These are phyloP conservation scores for Hypoxylon sp. DNA, from an alignment of 2,329 filamentous ascomycete species.

Conservation along the genomic window DNA sequence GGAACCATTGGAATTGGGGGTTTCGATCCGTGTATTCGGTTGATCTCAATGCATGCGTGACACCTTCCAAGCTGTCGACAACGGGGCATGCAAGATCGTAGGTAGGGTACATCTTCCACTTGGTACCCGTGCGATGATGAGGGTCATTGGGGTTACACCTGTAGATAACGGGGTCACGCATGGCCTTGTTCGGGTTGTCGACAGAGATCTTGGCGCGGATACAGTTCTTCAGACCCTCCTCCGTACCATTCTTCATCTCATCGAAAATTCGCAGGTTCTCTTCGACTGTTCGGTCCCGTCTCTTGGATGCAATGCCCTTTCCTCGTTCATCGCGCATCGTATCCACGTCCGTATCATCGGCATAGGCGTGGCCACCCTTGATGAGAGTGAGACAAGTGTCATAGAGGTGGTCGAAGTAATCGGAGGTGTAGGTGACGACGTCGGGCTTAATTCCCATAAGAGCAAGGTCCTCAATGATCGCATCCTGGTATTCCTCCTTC, in stretches of 20 bases:
- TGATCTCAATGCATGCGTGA: slow-evolving; percentile 86
- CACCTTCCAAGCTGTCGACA: slow-evolving; percentile 83
- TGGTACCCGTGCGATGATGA: slow-evolving; percentile 83
- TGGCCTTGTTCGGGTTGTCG: slow-evolving; percentile 93
- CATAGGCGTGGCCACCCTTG: slow-evolving; percentile 89
- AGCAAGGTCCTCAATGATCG: slow-evolving; percentile 91
- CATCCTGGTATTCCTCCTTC: slow-evolving; percentile 95
- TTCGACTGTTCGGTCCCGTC: slow-evolving; percentile 83
- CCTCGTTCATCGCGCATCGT: slow-evolving; percentile 88
- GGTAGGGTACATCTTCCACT: slow-evolving; percentile 89
- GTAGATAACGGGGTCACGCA: slow-evolving; percentile 98
- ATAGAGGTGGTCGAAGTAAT: slow-evolving; percentile 95
- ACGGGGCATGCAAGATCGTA: slow-evolving; percentile 91
- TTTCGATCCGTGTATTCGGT: slow-evolving; percentile 92
- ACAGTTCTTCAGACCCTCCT: slow-evolving; percentile 86
- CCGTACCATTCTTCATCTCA: slow-evolving; percentile 90
- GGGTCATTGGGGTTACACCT: slow-evolving; percentile 80
- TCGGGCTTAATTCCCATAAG: slow-evolving; percentile 95
- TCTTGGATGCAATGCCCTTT: slow-evolving; percentile 84
- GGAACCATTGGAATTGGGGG: slow-evolving; percentile 89
- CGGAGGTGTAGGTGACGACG: slow-evolving; percentile 88
- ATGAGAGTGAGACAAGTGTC: slow-evolving; percentile 88
- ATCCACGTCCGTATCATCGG: slow-evolving; percentile 93
- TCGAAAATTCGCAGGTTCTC: slow-evolving; percentile 90
- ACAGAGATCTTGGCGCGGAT: slow-evolving; percentile 95